phyloP scores from a whole-genome alignment of 768 basidiomycete species.

The Hortiboletus campestris region DNA sequence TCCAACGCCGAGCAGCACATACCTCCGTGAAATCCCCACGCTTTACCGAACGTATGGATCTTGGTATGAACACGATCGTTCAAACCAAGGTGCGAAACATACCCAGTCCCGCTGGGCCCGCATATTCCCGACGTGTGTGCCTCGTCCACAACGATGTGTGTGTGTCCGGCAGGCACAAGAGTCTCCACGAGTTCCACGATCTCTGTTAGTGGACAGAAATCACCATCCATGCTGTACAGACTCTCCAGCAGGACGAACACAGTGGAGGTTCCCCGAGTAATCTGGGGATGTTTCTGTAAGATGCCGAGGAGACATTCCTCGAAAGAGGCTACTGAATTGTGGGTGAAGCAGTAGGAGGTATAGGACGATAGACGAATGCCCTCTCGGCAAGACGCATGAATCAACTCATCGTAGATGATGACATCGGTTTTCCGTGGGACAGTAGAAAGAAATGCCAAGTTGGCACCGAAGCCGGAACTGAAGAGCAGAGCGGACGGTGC shows the following conservation, averaged over 20 bases:
- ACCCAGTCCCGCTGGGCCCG: conserved; percentile 47
- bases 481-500: conserved; percentile 46
- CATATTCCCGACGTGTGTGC: conserved; percentile 57
- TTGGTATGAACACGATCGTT: conserved; percentile 42
- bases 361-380: conserved; percentile 43
- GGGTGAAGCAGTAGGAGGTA: conserved; percentile 37
- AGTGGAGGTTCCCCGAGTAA: conserved; percentile 25
- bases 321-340: conserved; percentile 44
- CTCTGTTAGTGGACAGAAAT: conserved; percentile 45
- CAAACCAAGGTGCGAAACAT: conserved; percentile 41
- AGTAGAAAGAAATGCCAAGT: conserved; percentile 45
- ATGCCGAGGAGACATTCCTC: conserved; percentile 24
- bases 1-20: not conserved
- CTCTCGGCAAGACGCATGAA: conserved; percentile 52
- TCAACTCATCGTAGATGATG: conserved; percentile 51
- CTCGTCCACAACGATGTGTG: conserved; percentile 53
- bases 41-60: conserved; percentile 56
- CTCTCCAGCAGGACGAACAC: conserved; percentile 54
- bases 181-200: conserved; percentile 40
- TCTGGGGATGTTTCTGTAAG: conserved; percentile 24
- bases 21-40: conserved; percentile 20
- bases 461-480: conserved; percentile 55
- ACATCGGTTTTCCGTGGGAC: conserved; percentile 46
- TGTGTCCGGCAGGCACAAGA: conserved; percentile 35
- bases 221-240: conserved; percentile 63